Base-by-base conservation (phyloP, 1,139 yeast genomes). In the Williopsis jadinii region DNA sequence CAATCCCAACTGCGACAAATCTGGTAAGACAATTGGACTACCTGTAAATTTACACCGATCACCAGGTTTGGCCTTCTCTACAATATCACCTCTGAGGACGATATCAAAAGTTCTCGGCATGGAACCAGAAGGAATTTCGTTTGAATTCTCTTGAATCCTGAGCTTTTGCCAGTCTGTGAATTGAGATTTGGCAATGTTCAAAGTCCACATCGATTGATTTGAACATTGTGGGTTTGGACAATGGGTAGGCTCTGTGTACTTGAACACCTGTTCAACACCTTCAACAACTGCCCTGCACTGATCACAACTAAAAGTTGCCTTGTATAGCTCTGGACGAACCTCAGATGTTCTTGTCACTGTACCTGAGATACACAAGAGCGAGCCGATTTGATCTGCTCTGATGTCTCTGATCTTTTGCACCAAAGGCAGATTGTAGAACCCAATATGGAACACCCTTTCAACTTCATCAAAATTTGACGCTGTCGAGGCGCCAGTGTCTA, bases 21-120 rank as follows among this genome's bases (percentile, higher is more conserved):
- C 98, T 1, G 99, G 99, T 24, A 92, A 79, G 11, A 92, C 98
- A 46, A 94, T 88, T 58, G 88, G 95, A 1, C 96, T 84, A 38
- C 99, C 99, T 0, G 96, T 87, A 61, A 94, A 90, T 52, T 80
- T 79, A 66, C 97, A 87, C 61, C 88, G 85, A 62, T 92, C 98
- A 51, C 99, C 99, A 1, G 99, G 97, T 62, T 92, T 94, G 3
- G 97, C 97, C 51, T 90, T 75, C 61, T 92, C 99, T 9, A 94
- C 98, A 40, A 88, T 75, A 54, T 92, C 97, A 37, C 98, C 98
- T 56, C 98, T 74, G 43, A 92, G 67, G 42, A 92, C 84, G 27
- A 92, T 95, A 62, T 92, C 98, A 52, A 92, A 66, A 9, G 97
- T 92, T 61, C 99, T 77, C 31, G 99, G 99, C 99, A 92, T 92